phyloP scores from a whole-genome alignment of 192 early-diverging fungal genomes.

The Borealophlyctis nickersoniae region DNA sequence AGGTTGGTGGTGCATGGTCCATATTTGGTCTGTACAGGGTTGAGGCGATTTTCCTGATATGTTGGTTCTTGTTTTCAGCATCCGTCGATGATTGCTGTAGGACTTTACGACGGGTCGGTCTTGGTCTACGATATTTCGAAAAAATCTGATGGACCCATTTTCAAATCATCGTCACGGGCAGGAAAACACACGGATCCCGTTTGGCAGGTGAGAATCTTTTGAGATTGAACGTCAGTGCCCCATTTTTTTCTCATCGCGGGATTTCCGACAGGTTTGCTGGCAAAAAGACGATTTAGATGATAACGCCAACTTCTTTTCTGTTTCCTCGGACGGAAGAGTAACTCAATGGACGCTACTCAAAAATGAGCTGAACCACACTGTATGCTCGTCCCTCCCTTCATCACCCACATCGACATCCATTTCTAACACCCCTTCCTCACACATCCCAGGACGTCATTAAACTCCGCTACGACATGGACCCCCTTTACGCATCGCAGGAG shows the following conservation, averaged over 20 bases:
- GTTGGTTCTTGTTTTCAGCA: slow-evolving; percentile 36
- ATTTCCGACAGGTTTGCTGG: slow-evolving; percentile 42
- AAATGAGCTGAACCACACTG: slow-evolving; percentile 55
- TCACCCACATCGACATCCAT: background rate
- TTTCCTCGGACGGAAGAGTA: slow-evolving; percentile 58
- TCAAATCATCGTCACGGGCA: slow-evolving; percentile 38
- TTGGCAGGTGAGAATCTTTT: slow-evolving; percentile 45
- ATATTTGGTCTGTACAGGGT: no score
- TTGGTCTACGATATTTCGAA: slow-evolving; percentile 58
- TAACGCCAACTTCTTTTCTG: slow-evolving; percentile 60
- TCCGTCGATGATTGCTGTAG: slow-evolving; percentile 61
- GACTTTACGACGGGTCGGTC: slow-evolving; percentile 59
- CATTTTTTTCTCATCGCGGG: slow-evolving; percentile 9
- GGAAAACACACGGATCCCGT: slow-evolving; percentile 64
- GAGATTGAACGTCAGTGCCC: background rate
- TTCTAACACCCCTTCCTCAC: slow-evolving; percentile 11
- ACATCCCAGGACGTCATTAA: slow-evolving; percentile 27
- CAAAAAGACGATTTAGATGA: slow-evolving; percentile 67
- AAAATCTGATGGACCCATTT: slow-evolving; percentile 50
- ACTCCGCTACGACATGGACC: slow-evolving; percentile 17
- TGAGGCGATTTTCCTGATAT: background rate
- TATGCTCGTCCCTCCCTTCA: no score
- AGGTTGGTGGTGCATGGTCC: slow-evolving; percentile 28
- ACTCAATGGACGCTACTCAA: slow-evolving; percentile 61
- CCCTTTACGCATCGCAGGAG: background rate